phyloP scores from a whole-genome alignment of 129 eudicot species.

The Lactuca saligna region DNA sequence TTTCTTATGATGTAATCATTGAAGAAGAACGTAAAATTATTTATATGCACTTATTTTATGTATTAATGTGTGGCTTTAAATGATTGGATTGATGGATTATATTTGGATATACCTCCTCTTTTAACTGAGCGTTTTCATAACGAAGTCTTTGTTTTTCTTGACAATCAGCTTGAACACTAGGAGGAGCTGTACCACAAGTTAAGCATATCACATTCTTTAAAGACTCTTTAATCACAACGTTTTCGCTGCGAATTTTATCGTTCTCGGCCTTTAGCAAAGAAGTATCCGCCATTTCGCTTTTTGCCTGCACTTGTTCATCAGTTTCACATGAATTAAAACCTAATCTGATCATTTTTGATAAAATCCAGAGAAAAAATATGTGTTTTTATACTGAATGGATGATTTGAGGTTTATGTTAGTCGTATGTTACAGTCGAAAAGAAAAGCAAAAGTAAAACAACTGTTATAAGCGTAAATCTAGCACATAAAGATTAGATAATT shows the following conservation, averaged over 20 bases:
- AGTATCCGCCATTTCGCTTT: conserved; percentile 49
- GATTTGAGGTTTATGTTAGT: neutral
- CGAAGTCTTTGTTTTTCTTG: conserved; percentile 47
- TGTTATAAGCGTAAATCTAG: no score
- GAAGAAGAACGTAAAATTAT: no score
- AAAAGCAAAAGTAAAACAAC: neutral
- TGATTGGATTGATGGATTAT: neutral
- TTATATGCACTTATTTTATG: neutral
- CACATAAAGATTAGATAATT: neutral
- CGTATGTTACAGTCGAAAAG: neutral
- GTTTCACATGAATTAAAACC: neutral
- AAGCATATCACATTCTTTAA: conserved; percentile 53
- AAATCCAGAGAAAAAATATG: neutral
- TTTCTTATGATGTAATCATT: no score
- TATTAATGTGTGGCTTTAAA: neutral
- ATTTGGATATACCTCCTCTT: conserved; percentile 46
- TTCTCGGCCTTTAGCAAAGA: conserved; percentile 49
- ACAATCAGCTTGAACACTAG: conserved; percentile 26
- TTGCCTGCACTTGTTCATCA: conserved; percentile 34
- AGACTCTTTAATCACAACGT: conserved; percentile 49
- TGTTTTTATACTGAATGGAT: neutral
- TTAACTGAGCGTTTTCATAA: conserved; percentile 51
- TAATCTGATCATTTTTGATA: neutral
- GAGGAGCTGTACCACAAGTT: conserved; percentile 59
- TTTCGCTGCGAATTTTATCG: conserved; percentile 51